These are phyloP conservation scores for Aegilops tauschii DNA, from an alignment of 176 grass and related monocot genomes.

Conservation along the genomic window DNA sequence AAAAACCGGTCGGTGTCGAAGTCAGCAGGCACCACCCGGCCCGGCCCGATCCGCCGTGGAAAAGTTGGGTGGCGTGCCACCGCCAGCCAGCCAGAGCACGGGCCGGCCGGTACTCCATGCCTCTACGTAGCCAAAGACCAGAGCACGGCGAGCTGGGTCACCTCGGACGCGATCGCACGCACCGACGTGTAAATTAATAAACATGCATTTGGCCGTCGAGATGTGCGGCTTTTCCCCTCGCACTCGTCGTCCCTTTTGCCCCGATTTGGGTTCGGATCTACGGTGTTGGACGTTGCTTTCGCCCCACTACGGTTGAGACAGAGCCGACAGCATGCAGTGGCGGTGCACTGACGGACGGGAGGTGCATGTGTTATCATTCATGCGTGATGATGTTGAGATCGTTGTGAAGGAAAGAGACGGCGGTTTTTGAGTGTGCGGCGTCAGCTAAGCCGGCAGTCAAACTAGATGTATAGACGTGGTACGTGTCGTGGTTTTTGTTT, in stretches of 20 bases:
- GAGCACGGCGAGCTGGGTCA: background rate
- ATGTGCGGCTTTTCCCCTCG: background rate
- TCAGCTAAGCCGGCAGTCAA: background rate
- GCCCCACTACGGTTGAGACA: background rate
- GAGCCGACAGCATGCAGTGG: background rate
- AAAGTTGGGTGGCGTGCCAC: constrained; percentile 32
- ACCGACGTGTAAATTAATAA: background rate
- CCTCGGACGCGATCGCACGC: background rate
- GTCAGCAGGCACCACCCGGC: background rate
- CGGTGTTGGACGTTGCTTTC: constrained; percentile 25
- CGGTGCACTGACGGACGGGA: background rate
- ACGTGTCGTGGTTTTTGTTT: no score
- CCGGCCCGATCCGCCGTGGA: background rate
- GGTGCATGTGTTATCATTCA: background rate
- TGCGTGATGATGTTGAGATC: background rate
- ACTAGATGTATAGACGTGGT: background rate
- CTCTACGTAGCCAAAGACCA: background rate
- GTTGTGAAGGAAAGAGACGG: background rate
- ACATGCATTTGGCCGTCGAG: background rate
- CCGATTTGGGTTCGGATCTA: background rate
- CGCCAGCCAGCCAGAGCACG: background rate
- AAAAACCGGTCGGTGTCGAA: background rate
- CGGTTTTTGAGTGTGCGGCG: background rate
- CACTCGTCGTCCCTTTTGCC: background rate
- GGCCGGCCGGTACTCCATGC: no score